Base-by-base conservation (phyloP, 2,329 filamentous ascomycete species). In the Cladosporium halotolerans region DNA sequence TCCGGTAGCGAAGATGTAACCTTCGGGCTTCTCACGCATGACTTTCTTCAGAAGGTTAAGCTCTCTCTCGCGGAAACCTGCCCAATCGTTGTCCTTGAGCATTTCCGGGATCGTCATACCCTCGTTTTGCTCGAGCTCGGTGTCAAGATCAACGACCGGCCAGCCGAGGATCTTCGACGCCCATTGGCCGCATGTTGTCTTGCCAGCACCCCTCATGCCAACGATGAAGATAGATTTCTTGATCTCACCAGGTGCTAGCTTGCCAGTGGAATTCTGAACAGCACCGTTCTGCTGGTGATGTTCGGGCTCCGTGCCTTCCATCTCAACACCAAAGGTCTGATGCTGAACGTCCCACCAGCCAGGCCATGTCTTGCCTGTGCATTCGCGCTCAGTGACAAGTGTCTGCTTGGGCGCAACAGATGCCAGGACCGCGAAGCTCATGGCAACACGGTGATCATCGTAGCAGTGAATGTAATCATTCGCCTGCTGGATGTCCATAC, bases 301-400 rank as follows among this genome's bases (percentile, higher is more conserved):
- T 8, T 68, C 61, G n/a, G 66, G 59, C 61, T 95, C 89, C 34
- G 85, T 81, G 10, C 93, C 93, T 56, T 85, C 80, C n/a, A 97
- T 75, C 28, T 79, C 72, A 28, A 88, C 87, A 33, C 83, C 78
- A 75, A 96, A 99, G 11, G 82, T 80, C 60, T 87, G 83, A 18
- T 85, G 84, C 53, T 97, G 73, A 14, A 85, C 83, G 70, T 99
- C 93, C 93, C 93, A 99, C 89, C 93, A 99, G 9, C 92, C 93
- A 0, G 93, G 93, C 93, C 93, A 99, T 2, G 93, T 99, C 77
- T 99, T 99, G 39, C 88, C 91, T 2, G 89, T 88, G 68, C 93
- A 99, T 64, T 96, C 90, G 56, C 90, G 86, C 68, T 99, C 93
- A 2, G 88, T 79, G 48, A 99, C 83, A 13, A 95, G 72, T 0